phyloP scores from a whole-genome alignment of 1,284 basidiomycete species.

The Hypsizygus ulmarius region DNA sequence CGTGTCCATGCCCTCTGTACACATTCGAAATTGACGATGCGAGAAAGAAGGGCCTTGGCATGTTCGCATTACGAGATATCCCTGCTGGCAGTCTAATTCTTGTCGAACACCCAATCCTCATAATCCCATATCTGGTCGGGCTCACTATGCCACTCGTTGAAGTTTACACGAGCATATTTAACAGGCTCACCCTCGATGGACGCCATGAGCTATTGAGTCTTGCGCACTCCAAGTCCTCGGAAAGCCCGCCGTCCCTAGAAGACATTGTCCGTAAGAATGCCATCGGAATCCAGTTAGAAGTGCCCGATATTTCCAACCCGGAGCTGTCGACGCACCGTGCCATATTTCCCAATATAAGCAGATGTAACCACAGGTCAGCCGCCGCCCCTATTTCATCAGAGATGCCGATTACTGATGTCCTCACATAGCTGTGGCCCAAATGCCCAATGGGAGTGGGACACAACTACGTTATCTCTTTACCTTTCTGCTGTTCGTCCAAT shows the following conservation, averaged over 20 bases:
- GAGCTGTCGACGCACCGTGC: slow-evolving; percentile 32
- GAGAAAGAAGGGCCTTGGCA: slow-evolving; percentile 31
- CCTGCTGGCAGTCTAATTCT: slow-evolving; percentile 30
- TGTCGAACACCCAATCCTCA: slow-evolving; percentile 36
- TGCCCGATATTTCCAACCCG: slow-evolving; percentile 20
- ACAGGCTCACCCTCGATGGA: slow-evolving; percentile 21
- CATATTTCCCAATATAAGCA: slow-evolving; percentile 35
- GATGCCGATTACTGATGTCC: not conserved
- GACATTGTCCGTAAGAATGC: slow-evolving; percentile 35
- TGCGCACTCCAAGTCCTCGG: slow-evolving; percentile 16
- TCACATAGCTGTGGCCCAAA: slow-evolving; percentile 42
- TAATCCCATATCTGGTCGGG: slow-evolving; percentile 32
- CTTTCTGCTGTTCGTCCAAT: slow-evolving; percentile 40
- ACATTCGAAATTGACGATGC: slow-evolving; percentile 16
- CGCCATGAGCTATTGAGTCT: slow-evolving; percentile 24
- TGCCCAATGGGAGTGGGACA: slow-evolving; percentile 38
- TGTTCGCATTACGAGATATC: slow-evolving; percentile 33
- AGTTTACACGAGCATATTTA: slow-evolving; percentile 28
- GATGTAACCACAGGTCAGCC: slow-evolving; percentile 42
- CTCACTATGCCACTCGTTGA: slow-evolving; percentile 22
- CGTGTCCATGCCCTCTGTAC: slow-evolving; percentile 6
- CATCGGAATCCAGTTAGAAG: slow-evolving; percentile 32
- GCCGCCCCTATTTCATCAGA: not conserved
- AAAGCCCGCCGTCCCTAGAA: slow-evolving; percentile 20
- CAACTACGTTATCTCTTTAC: slow-evolving; percentile 31